A percentile compares a stretch with the other conserved stretches of the same genome.
These are phyloP conservation scores for Hevea brasiliensis DNA, from an alignment of 345 rosid species.

Conservation along the genomic window DNA sequence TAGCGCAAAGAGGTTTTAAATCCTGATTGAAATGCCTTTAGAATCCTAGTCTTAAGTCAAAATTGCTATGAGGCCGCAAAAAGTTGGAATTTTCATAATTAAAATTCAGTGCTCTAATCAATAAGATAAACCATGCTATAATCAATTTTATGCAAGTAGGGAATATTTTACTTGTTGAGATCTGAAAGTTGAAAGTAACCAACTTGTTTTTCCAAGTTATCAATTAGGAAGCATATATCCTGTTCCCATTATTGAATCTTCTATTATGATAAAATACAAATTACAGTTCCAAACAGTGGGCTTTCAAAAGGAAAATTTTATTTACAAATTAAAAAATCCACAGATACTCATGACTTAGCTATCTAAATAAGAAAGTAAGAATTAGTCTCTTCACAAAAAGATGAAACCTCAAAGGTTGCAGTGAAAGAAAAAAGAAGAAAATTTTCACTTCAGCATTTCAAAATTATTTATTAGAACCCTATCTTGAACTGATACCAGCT, in stretches of 20 bases:
- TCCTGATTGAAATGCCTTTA: not conserved
- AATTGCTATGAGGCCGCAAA: not conserved
- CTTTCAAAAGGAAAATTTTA: no score
- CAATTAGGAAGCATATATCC: not conserved
- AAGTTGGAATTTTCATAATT: not conserved
- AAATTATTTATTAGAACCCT: not conserved
- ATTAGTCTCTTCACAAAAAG: not conserved
- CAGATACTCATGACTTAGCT: no score
- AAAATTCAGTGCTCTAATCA: not conserved
- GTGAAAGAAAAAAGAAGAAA: not conserved
- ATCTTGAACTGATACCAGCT: not conserved
- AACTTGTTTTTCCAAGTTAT: no score
- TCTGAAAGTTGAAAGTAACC: not conserved
- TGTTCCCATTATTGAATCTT: not conserved
- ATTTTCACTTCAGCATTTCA: not conserved
- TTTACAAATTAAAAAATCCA: no score
- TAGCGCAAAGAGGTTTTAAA: not conserved
- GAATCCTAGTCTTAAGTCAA: not conserved
- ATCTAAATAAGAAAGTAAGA: no score
- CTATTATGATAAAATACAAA: not conserved
- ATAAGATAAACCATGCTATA: not conserved
- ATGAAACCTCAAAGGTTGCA: not conserved
- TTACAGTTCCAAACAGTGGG: no score
- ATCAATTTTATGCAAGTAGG: slow-evolving; percentile 9
- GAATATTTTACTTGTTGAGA: not conserved